phyloP scores from a whole-genome alignment of 306 rosid species.

The Ochetophila trinervis region DNA sequence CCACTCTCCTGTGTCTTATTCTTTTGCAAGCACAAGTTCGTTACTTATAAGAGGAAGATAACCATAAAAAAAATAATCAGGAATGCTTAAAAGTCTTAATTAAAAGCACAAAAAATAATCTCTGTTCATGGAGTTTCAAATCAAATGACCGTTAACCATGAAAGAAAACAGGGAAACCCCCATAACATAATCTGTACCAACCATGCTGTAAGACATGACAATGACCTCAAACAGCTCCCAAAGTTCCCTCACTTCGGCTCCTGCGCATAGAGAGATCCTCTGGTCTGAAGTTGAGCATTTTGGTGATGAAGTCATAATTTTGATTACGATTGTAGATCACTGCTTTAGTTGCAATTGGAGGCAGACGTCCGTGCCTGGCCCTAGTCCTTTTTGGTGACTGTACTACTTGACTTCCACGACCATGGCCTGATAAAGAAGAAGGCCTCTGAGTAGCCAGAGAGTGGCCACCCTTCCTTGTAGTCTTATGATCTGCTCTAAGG shows the following conservation, averaged over 20 bases:
- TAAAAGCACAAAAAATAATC: background rate
- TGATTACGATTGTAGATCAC: slow-evolving; percentile 29
- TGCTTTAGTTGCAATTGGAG: slow-evolving; percentile 52
- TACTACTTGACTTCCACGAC: slow-evolving; percentile 43
- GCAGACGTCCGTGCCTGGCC: slow-evolving; percentile 51
- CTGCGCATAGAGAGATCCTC: slow-evolving; percentile 49
- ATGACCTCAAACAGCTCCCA: slow-evolving; percentile 54
- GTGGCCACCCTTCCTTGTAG: slow-evolving; percentile 50
- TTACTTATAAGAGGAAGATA: background rate
- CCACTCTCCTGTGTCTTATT: too few species aligned
- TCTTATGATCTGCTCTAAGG: slow-evolving; percentile 67
- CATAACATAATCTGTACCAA: slow-evolving; percentile 12
- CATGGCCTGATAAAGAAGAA: slow-evolving; percentile 32
- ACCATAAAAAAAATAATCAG: background rate
- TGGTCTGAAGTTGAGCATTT: slow-evolving; percentile 24
- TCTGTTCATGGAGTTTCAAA: too few species aligned
- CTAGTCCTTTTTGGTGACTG: slow-evolving; percentile 40
- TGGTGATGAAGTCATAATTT: slow-evolving; percentile 38
- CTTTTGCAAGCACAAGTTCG: too few species aligned
- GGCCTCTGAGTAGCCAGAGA: slow-evolving; percentile 38
- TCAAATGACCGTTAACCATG: background rate
- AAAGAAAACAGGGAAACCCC: slow-evolving; percentile 22
- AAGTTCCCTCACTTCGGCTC: slow-evolving; percentile 74
- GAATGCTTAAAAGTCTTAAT: background rate
- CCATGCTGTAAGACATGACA: slow-evolving; percentile 4